Evolutionary conservation across 2,329 filamentous ascomycete species (phyloP).

Genomic region (Cordyceps farinosa): DNA sequence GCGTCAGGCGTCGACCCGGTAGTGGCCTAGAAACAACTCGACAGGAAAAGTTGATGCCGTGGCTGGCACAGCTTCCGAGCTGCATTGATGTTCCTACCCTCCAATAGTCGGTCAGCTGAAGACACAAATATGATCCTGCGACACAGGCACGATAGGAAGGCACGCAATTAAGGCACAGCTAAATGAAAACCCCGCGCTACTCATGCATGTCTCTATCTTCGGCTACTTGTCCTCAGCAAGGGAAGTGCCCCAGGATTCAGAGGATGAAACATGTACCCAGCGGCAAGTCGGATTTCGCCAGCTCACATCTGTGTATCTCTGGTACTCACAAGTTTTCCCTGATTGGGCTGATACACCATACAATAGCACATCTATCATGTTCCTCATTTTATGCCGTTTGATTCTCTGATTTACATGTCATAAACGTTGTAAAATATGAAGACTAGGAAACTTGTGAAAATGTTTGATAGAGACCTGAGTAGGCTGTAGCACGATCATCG

Average conservation of each 20-base stretch:
- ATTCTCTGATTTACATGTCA: no score
- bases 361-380: no score
- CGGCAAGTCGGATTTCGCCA: background rate
- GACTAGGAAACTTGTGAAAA: no score
- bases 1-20: background rate
- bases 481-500: no score
- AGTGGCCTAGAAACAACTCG: no score
- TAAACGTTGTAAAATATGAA: no score
- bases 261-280: background rate
- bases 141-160: background rate
- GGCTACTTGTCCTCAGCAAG: background rate
- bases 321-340: no score
- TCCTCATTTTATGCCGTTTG: no score
- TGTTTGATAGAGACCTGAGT: no score
- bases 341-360: no score
- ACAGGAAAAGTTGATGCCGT: background rate
- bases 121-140: background rate
- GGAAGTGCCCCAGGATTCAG: background rate
- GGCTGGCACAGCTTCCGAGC: background rate
- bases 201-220: background rate
- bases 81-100: background rate
- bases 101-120: slow-evolving; percentile 4
- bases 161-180: background rate
- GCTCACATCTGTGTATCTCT: background rate
- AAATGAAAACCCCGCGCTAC: background rate